Conservation (phyloP, 495 filamentous ascomycete genomes). For the Penicillium manginii region DNA sequence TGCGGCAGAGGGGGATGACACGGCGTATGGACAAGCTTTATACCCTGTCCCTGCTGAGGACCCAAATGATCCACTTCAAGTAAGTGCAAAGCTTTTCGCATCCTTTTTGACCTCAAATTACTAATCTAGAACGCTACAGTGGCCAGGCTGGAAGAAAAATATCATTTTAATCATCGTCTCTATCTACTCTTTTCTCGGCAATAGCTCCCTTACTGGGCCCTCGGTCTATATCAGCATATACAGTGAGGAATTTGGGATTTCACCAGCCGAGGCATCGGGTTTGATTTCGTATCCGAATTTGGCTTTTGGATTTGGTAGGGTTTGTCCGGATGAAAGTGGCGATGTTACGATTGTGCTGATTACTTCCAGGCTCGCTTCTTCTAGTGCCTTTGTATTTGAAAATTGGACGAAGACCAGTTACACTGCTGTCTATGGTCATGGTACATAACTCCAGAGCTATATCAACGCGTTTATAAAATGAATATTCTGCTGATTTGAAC, state of each 20-base stretch:
- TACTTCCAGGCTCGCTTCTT: constrained; percentile 52
- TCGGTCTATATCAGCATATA: constrained; percentile 64
- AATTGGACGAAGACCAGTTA: constrained; percentile 59
- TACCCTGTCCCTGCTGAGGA: constrained; percentile 66
- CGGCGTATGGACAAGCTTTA: constrained; percentile 61
- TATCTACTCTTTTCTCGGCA: constrained; percentile 65
- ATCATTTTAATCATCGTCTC: constrained; percentile 62
- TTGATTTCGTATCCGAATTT: constrained; percentile 66
- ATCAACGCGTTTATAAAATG: no score
- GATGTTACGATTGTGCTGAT: constrained; percentile 8
- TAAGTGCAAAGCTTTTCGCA: constrained; percentile 15
- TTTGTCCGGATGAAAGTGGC: background rate
- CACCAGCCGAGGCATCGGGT: constrained; percentile 53
- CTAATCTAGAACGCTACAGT: constrained; percentile 33
- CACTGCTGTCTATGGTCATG: constrained; percentile 51
- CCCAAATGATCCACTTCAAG: constrained; percentile 66
- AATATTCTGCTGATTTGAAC: background rate
- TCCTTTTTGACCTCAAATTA: background rate
- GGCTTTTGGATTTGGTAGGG: constrained; percentile 61
- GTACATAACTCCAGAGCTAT: constrained; percentile 32
- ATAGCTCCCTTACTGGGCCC: constrained; percentile 59
- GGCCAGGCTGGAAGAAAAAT: constrained; percentile 61
- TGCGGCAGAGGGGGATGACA: constrained; percentile 63
- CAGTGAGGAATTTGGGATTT: constrained; percentile 56
- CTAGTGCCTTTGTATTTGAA: constrained; percentile 63